Evolutionary conservation across 495 filamentous ascomycete species (phyloP).

Genomic region (Lophiostoma macrostomum): DNA sequence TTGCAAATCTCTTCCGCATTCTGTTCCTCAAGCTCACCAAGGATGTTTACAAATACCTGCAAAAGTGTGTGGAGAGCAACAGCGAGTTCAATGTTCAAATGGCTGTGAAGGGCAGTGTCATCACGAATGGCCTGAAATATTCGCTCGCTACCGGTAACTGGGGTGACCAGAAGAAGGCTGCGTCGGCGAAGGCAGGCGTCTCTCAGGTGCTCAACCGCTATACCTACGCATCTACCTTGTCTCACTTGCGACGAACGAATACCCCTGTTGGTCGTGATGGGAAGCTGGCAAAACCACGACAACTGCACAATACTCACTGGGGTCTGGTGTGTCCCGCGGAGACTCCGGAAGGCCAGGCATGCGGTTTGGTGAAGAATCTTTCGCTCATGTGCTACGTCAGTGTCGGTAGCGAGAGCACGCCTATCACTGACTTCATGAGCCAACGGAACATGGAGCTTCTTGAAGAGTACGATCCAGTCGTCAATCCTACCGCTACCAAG

Average conservation of each 20-base stretch:
- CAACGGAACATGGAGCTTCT: slow-evolving; percentile 91
- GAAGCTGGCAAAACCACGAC: slow-evolving; percentile 96
- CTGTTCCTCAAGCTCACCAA: slow-evolving; percentile 82
- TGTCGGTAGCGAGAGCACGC: slow-evolving; percentile 82
- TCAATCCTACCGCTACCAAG: slow-evolving; percentile 90
- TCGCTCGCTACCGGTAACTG: slow-evolving; percentile 98
- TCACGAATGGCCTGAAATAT: slow-evolving; percentile 93
- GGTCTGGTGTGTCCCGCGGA: slow-evolving; percentile 96
- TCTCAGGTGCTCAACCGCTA: slow-evolving; percentile 98
- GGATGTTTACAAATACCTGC: slow-evolving; percentile 85
- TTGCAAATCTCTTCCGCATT: slow-evolving; percentile 87
- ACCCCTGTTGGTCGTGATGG: slow-evolving; percentile 96
- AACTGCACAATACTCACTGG: slow-evolving; percentile 99
- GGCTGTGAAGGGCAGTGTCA: slow-evolving; percentile 82
- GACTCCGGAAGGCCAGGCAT: slow-evolving; percentile 97
- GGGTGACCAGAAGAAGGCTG: slow-evolving; percentile 99
- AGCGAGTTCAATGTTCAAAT: slow-evolving; percentile 84
- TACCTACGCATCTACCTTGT: slow-evolving; percentile 92
- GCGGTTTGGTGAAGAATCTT: slow-evolving; percentile 96
- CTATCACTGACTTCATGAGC: slow-evolving; percentile 92
- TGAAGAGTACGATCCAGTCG: slow-evolving; percentile 89
- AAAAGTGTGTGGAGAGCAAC: slow-evolving; percentile 83
- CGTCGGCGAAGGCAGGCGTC: slow-evolving; percentile 88
- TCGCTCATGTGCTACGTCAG: slow-evolving; percentile 98
- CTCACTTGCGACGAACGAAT: slow-evolving; percentile 94